Percentiles rank a stretch among this genome's conserved stretches.
Evolutionary conservation across 1,139 yeast genomes (phyloP).

Genomic region (Suhomyces bokatorum): DNA sequence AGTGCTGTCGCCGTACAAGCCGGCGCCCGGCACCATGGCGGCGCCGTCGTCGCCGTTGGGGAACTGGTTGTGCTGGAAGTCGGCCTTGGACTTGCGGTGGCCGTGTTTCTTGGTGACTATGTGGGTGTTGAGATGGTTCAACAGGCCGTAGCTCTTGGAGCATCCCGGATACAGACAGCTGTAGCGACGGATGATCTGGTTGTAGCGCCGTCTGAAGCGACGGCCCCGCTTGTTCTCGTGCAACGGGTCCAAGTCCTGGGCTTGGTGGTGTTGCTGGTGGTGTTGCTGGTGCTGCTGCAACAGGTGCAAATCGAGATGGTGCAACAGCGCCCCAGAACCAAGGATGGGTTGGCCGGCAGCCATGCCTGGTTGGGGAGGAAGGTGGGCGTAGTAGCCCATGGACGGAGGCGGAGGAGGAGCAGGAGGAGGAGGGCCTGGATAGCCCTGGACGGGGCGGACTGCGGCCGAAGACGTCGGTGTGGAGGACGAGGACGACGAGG

Average conservation of each 20-base stretch:
- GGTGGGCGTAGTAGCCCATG: constrained; percentile 2
- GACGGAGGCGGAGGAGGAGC: too few relatives aligned
- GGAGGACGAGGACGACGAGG: neutral
- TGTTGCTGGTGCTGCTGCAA: too few relatives aligned
- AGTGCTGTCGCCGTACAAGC: constrained; percentile 9
- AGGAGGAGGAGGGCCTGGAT: too few relatives aligned
- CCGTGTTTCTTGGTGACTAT: constrained; percentile 75
- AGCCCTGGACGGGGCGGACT: neutral
- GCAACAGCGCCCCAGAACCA: constrained; percentile 7
- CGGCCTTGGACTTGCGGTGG: constrained; percentile 64
- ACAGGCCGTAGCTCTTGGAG: constrained; percentile 70
- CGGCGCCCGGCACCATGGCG: constrained; percentile 3
- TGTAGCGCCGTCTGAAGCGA: constrained; percentile 65
- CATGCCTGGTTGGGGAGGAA: constrained; percentile 7
- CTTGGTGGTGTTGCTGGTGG: constrained; percentile 13
- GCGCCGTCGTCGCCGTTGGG: constrained; percentile 4
- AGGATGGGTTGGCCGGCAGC: constrained; percentile 11
- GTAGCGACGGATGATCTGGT: constrained; percentile 69
- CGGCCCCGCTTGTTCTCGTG: constrained; percentile 23
- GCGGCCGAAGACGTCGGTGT: neutral
- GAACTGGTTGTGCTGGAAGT: constrained; percentile 43
- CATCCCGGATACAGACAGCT: constrained; percentile 62
- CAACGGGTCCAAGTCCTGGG: constrained; percentile 15
- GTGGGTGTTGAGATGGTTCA: constrained; percentile 77
- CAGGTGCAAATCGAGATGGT: constrained; percentile 10